A percentile compares a stretch with the other conserved stretches of the same genome.
Conservation (phyloP, 768 basidiomycete species). For the Leccinum ochraceum region DNA sequence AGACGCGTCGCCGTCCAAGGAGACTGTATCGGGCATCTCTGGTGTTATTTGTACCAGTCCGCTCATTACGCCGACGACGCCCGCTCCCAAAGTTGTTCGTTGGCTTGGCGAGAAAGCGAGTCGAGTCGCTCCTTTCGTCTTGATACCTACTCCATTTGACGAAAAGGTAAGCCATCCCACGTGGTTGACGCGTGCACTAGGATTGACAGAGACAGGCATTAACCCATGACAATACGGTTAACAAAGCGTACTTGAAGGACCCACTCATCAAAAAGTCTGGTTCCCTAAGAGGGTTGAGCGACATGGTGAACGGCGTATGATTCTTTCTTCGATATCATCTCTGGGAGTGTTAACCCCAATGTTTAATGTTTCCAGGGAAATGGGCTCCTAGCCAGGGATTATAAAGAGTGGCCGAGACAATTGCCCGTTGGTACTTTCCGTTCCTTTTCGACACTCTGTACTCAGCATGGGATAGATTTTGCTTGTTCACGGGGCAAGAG, state of each 20-base stretch:
- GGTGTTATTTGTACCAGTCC: constrained; percentile 73
- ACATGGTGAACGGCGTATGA: constrained; percentile 61
- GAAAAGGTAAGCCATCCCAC: constrained; percentile 41
- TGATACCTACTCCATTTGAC: constrained; percentile 56
- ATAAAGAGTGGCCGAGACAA: constrained; percentile 58
- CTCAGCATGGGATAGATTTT: constrained; percentile 45
- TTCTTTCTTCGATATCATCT: not conserved
- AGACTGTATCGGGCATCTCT: constrained; percentile 44
- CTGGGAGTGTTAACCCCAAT: constrained; percentile 1
- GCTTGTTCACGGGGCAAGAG: constrained; percentile 64
- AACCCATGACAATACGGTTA: constrained; percentile 54
- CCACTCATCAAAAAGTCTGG: constrained; percentile 58
- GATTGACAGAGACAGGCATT: constrained; percentile 43
- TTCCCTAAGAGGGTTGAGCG: constrained; percentile 55
- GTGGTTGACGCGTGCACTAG: not conserved
- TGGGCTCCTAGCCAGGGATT: constrained; percentile 43
- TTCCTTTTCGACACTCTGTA: not conserved
- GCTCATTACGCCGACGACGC: constrained; percentile 60
- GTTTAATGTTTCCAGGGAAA: constrained; percentile 52
- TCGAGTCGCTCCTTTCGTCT: constrained; percentile 47
- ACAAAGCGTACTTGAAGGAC: constrained; percentile 58
- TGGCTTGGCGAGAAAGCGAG: constrained; percentile 54
- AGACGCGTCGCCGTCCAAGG: constrained; percentile 34
- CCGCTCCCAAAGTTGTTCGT: constrained; percentile 51
- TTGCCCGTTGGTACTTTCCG: constrained; percentile 52